These are phyloP conservation scores for Hyaloscypha bicolor DNA, from an alignment of 495 filamentous ascomycete species.

Conservation along the genomic window DNA sequence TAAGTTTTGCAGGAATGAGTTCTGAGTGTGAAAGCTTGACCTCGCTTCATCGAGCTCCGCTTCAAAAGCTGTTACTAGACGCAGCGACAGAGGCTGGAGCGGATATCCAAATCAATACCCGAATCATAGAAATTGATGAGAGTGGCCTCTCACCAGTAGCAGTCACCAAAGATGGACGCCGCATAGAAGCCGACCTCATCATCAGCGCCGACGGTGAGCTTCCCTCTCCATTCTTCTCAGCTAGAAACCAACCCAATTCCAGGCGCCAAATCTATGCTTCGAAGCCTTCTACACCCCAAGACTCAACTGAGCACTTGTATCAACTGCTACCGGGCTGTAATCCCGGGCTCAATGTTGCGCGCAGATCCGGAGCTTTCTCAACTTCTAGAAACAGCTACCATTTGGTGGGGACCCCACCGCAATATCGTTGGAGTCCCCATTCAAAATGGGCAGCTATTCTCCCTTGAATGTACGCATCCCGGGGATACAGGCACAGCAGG, in stretches of 20 bases:
- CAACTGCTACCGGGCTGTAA: slow-evolving; percentile 1
- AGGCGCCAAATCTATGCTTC: no score
- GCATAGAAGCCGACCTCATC: slow-evolving; percentile 4
- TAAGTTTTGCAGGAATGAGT: no score
- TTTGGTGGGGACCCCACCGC: background rate
- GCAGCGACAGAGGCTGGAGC: slow-evolving; percentile 2
- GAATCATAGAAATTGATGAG: background rate
- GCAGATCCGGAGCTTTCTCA: background rate
- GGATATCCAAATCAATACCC: background rate
- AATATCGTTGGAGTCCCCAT: background rate
- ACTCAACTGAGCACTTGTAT: background rate
- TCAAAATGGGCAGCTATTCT: background rate
- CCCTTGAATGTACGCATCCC: background rate
- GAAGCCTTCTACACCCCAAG: background rate
- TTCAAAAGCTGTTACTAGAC: background rate
- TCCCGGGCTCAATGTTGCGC: background rate
- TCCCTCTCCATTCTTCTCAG: no score
- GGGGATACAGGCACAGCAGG: background rate
- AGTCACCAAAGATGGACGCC: background rate
- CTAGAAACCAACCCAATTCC: no score
- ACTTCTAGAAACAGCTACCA: background rate
- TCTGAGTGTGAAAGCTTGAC: no score
- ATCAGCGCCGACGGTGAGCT: background rate
- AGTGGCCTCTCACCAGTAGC: background rate
- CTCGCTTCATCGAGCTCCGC: background rate